phyloP scores from a whole-genome alignment of 2,329 filamentous ascomycete species.

The Raffaelea arxii region DNA sequence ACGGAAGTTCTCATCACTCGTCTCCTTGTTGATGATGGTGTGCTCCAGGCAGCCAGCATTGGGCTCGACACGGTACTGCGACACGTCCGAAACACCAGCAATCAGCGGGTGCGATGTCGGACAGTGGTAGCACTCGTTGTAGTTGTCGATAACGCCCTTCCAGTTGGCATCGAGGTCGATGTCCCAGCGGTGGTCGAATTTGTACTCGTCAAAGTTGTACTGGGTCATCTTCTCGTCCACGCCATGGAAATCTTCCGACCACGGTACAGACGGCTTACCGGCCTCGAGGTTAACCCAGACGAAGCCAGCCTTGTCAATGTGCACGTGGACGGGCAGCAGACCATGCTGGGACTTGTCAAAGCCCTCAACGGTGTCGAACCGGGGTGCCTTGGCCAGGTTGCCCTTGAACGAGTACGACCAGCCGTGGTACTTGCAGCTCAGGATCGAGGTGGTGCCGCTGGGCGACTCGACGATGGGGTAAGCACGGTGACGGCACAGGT shows the following conservation, averaged over 20 bases:
- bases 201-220: conserved; percentile 17
- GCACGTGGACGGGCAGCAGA: conserved; percentile 35
- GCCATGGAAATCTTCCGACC: conserved; percentile 26
- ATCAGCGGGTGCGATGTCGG: conserved; percentile 37
- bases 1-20: conserved; percentile 7
- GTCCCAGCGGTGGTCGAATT: conserved; percentile 16
- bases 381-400: conserved; percentile 30
- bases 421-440: conserved; percentile 34
- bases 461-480: conserved; percentile 28
- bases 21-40: conserved; percentile 10
- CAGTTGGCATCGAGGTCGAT: conserved; percentile 27
- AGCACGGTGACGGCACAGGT: conserved; percentile 33
- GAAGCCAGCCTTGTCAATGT: conserved; percentile 21
- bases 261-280: conserved; percentile 25
- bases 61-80: conserved; percentile 29
- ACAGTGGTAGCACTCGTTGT: conserved; percentile 40
- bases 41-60: conserved; percentile 13
- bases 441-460: conserved; percentile 25
- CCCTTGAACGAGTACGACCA: conserved; percentile 34
- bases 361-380: conserved; percentile 26
- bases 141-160: conserved; percentile 35
- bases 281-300: conserved; percentile 25
- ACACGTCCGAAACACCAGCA: conserved; percentile 31
- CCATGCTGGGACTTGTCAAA: conserved; percentile 31
- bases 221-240: conserved; percentile 3